Base-by-base conservation (phyloP, 148 eudicot genomes). In the Heliamphora exappendiculata region DNA sequence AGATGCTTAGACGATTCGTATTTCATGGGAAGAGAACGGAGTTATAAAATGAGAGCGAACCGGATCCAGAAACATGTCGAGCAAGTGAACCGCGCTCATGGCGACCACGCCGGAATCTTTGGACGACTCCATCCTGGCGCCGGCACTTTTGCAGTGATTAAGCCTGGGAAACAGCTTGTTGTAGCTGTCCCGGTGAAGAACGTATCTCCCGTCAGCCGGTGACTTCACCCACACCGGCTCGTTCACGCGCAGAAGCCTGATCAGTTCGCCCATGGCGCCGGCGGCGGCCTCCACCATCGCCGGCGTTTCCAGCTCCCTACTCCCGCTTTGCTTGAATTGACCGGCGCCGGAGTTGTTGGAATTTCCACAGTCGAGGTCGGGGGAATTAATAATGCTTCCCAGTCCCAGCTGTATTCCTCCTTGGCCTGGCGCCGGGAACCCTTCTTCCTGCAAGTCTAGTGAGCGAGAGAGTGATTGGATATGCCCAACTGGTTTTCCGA, bases 171-270 rank as follows among this genome's bases (percentile, higher is more conserved):
- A 77, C 16, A 66, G 57, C 34, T 76, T 82, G 45, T 70, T 69
- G 70, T 86, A 89, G 51, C 67, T 74, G 26, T 86, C 83, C 3
- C 59, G 70, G 69, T 89, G 78, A 51, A 89, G 80, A 62, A 67
- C 31, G 45, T 62, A 80, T 59, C 75, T 79, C 66, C 78, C 87
- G 68, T 82, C 78, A 5, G 42, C 24, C n/a, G 80, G 57, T 20
- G 83, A 79, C 76, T 78, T 86, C 24, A 78, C 74, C 93, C 89
- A 90, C 42, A 88, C 55, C 20, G 93, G 87, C 9, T 85, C 85
- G 10, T 86, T 73, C 3, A 70, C 55, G 17, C 39, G 80, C 63
- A 90, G 39, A 73, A 88, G 91, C 74, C 78, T 77, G 31, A 78
- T 67, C 55, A 90, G 73, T 78, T 85, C 91, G 42, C 72, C 79